Percentiles rank a stretch among this genome's conserved stretches.
Evolutionary conservation across 1,139 yeast genomes (phyloP).

Genomic region (Dujonia santamariae): DNA sequence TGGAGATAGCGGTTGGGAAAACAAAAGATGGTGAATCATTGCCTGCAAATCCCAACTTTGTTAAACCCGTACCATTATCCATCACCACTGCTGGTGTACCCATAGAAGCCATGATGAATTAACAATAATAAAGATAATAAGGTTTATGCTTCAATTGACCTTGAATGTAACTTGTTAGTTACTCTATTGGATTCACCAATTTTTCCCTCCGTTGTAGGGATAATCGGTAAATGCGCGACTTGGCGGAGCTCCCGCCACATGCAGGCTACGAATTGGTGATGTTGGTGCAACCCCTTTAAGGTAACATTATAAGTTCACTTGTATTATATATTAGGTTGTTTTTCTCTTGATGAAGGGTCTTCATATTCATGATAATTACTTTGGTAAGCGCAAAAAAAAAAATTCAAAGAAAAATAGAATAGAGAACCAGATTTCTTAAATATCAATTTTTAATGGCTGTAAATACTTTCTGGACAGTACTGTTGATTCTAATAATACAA

Average conservation of each 20-base stretch:
- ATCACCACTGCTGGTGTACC: slow-evolving; percentile 92
- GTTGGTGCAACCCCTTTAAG: no score
- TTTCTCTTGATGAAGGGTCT: no score
- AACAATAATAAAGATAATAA: background rate
- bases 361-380: no score
- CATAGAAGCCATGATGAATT: slow-evolving; percentile 52
- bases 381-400: no score
- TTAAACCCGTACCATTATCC: slow-evolving; percentile 98
- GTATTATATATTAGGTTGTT: no score
- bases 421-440: no score
- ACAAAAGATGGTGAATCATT: slow-evolving; percentile 97
- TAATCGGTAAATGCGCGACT: background rate
- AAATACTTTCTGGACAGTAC: no score
- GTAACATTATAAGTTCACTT: no score
- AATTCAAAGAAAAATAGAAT: no score
- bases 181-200: background rate
- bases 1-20: slow-evolving; percentile 96
- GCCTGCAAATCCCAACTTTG: slow-evolving; percentile 98
- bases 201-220: background rate
- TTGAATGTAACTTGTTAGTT: background rate
- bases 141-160: background rate
- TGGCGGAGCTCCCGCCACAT: background rate
- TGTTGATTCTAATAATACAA: no score
- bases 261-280: background rate
- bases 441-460: no score